Conservation (phyloP, 306 rosid genomes). For the Ceratonia siliqua region DNA sequence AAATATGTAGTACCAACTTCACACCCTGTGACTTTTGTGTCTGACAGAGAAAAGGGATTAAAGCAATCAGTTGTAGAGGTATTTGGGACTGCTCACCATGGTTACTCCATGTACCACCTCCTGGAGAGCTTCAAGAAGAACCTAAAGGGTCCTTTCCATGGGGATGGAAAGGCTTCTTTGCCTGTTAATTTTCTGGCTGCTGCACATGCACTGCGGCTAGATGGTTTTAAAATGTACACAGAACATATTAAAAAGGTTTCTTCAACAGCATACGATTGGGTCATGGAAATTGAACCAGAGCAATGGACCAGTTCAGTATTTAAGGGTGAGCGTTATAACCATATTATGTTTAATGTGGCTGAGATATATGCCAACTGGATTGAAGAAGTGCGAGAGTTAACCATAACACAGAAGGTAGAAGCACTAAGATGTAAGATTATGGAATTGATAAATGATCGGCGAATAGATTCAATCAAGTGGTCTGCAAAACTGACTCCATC, state of each 20-base stretch:
- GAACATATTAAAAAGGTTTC: conserved; percentile 57
- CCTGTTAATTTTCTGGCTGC: conserved; percentile 46
- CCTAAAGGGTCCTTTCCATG: conserved; percentile 55
- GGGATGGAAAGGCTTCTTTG: conserved; percentile 55
- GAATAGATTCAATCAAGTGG: conserved; percentile 40
- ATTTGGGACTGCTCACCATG: conserved; percentile 45
- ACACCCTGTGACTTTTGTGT: conserved; percentile 47
- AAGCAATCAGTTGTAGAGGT: conserved; percentile 37
- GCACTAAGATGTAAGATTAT: conserved; percentile 37
- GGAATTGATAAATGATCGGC: conserved; percentile 40
- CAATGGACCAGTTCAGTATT: conserved; percentile 48
- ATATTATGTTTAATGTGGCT: conserved; percentile 35
- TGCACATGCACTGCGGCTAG: conserved; percentile 45
- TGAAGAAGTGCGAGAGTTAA: conserved; percentile 42
- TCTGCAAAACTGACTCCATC: conserved; percentile 48
- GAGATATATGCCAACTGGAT: conserved; percentile 47
- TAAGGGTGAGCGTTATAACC: conserved; percentile 54
- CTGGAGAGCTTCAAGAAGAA: conserved; percentile 49
- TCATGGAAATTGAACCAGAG: conserved; percentile 46
- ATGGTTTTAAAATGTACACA: conserved; percentile 35
- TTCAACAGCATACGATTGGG: conserved; percentile 50
- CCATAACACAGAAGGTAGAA: conserved; percentile 52
- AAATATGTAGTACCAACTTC: conserved; percentile 32
- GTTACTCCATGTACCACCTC: conserved; percentile 57
- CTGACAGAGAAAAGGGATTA: conserved; percentile 52